Conservation (phyloP, 2,329 filamentous ascomycete species). For the Penicillium sp. region DNA sequence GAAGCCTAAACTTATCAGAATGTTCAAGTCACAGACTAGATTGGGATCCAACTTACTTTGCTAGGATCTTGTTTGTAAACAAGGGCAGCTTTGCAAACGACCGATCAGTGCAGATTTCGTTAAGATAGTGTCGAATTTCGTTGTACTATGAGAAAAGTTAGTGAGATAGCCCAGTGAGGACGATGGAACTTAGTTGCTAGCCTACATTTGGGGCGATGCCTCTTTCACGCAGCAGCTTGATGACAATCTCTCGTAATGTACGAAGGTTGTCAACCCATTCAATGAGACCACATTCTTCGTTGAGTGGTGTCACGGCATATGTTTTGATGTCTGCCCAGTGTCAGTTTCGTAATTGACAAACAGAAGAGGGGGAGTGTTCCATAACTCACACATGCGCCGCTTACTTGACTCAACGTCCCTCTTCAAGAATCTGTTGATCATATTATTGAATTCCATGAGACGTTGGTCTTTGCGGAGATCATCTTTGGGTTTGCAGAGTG, state of each 20-base stretch:
- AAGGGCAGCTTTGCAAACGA: conserved; percentile 61
- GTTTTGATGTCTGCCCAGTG: conserved; percentile 72
- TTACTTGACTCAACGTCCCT: conserved; percentile 87
- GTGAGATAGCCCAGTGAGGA: background rate
- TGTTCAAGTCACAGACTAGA: background rate
- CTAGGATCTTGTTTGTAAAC: conserved; percentile 67
- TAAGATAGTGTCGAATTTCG: conserved; percentile 60
- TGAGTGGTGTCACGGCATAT: conserved; percentile 93
- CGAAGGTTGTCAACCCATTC: conserved; percentile 98
- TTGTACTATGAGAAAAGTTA: conserved; percentile 56
- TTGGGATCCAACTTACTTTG: conserved; percentile 34
- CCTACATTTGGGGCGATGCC: conserved; percentile 59
- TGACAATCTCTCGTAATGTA: conserved; percentile 86
- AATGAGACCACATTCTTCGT: conserved; percentile 96
- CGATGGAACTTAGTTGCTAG: conserved; percentile 10
- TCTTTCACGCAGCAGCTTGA: conserved; percentile 74
- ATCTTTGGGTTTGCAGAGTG: conserved; percentile 97
- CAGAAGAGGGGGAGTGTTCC: background rate
- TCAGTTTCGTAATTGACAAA: conserved; percentile 14
- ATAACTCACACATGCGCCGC: conserved; percentile 68
- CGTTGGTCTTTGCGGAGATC: conserved; percentile 96
- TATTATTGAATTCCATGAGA: conserved; percentile 97
- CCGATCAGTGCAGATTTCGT: conserved; percentile 64
- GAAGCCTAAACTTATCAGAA: conserved; percentile 57
- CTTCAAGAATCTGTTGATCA: conserved; percentile 95